These are phyloP conservation scores for Strobilomyces dryophilus DNA, from an alignment of 768 basidiomycete species.

Conservation along the genomic window DNA sequence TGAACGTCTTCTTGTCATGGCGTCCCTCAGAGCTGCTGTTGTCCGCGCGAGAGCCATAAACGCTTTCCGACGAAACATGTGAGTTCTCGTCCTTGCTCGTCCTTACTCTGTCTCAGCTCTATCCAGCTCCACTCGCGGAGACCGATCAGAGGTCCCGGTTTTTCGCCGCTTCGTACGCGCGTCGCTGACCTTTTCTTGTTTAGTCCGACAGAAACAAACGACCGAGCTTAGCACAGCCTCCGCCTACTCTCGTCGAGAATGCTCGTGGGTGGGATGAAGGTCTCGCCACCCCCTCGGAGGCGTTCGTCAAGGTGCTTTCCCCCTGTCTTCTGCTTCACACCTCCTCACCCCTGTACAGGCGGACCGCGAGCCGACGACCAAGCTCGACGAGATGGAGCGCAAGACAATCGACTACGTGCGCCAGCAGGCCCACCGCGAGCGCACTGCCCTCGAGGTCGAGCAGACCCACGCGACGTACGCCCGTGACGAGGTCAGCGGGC, in stretches of 20 bases:
- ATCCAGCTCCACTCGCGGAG: slow-evolving; percentile 54
- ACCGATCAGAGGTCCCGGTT: slow-evolving; percentile 48
- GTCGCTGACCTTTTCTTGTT: slow-evolving; percentile 8
- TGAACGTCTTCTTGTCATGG: slow-evolving; percentile 6
- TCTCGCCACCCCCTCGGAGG: slow-evolving; percentile 62
- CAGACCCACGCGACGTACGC: slow-evolving; percentile 25
- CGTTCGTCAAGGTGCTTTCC: slow-evolving; percentile 50
- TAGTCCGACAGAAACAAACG: slow-evolving; percentile 50
- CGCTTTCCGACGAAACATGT: slow-evolving; percentile 1
- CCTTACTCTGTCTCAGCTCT: slow-evolving; percentile 2
- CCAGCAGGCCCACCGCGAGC: slow-evolving; percentile 1
- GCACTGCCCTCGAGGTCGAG: slow-evolving; percentile 12
- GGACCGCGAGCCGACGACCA: slow-evolving; percentile 15
- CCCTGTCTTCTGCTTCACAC: neutral
- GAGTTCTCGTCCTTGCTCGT: neutral
- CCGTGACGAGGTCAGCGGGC: slow-evolving; percentile 27
- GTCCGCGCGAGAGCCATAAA: neutral
- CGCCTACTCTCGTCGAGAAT: slow-evolving; percentile 40
- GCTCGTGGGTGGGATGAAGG: slow-evolving; percentile 73
- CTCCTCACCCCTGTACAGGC: slow-evolving; percentile 16
- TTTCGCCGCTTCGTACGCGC: neutral
- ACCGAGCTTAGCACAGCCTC: slow-evolving; percentile 41
- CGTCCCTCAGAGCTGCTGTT: slow-evolving; percentile 9
- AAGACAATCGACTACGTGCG: slow-evolving; percentile 20
- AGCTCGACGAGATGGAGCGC: slow-evolving; percentile 16